Percentiles rank a stretch among this genome's conserved stretches.
Evolutionary conservation across 2,329 filamentous ascomycete genomes (phyloP).

Genomic region (Epichloe festucae): DNA sequence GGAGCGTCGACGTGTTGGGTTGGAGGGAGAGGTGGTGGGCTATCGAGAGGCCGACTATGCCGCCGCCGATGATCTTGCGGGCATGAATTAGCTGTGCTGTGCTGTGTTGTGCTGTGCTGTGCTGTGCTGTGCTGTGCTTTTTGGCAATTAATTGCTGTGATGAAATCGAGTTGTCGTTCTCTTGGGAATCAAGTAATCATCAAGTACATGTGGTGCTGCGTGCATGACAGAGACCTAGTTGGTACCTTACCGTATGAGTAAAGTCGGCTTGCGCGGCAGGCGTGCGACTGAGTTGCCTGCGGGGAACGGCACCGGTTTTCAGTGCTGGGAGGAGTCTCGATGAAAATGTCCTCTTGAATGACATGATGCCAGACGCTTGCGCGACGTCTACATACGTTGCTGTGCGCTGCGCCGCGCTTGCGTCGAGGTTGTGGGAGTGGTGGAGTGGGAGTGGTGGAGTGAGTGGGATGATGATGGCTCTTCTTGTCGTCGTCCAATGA

Average conservation of each 20-base stretch:
- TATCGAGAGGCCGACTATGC: conserved; percentile 67
- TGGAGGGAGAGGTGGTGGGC: conserved; percentile 58
- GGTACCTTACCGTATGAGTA: conserved; percentile 29
- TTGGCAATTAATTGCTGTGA: too few relatives aligned
- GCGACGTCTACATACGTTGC: too few relatives aligned
- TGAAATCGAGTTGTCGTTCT: too few relatives aligned
- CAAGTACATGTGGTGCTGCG: neutral
- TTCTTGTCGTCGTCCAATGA: too few relatives aligned
- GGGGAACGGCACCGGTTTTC: neutral
- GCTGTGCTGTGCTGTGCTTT: too few relatives aligned
- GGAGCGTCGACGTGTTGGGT: conserved; percentile 51
- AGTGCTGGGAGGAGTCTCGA: neutral
- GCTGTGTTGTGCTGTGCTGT: too few relatives aligned
- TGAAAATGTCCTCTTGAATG: neutral
- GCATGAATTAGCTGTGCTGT: neutral
- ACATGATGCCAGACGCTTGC: conserved; percentile 2
- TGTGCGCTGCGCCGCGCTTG: too few relatives aligned
- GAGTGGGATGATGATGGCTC: too few relatives aligned
- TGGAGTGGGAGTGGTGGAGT: too few relatives aligned
- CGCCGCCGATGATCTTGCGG: conserved; percentile 41
- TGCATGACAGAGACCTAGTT: neutral
- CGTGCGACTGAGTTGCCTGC: conserved; percentile 23
- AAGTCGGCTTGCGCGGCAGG: conserved; percentile 25
- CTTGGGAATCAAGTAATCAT: neutral
- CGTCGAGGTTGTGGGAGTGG: neutral